These are phyloP conservation scores for Aspergillus oerlinghausenensis DNA, from an alignment of 2,329 filamentous ascomycete genomes.

Conservation along the genomic window DNA sequence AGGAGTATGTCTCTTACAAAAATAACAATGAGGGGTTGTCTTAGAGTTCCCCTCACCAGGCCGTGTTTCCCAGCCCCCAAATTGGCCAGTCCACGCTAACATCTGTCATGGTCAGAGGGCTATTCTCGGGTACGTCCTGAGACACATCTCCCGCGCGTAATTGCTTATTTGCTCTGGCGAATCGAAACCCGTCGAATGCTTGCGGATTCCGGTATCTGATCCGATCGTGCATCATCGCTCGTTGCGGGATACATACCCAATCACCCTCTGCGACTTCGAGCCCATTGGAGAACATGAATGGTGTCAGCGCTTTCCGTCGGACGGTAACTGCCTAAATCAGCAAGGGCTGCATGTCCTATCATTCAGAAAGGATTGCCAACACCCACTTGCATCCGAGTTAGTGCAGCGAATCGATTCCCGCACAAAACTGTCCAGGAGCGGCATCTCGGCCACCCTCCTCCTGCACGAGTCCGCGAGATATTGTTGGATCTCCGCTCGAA, in stretches of 20 bases:
- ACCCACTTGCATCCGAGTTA: neutral
- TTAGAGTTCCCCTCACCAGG: neutral
- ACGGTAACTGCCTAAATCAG: neutral
- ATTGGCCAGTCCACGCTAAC: neutral
- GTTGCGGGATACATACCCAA: slow-evolving; percentile 1
- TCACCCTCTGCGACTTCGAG: neutral
- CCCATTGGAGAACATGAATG: neutral
- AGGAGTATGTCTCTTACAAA: too few relatives aligned
- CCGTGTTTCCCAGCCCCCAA: neutral
- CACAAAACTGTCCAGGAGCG: neutral
- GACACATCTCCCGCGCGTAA: too few relatives aligned
- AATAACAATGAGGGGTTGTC: too few relatives aligned
- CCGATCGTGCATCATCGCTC: slow-evolving; percentile 1
- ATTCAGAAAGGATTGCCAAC: neutral
- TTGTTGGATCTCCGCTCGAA: neutral
- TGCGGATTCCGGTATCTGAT: neutral
- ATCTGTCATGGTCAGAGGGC: neutral
- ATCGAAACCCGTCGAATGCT: neutral
- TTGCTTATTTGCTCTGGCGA: too few relatives aligned
- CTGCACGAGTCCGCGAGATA: neutral
- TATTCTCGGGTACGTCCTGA: too few relatives aligned
- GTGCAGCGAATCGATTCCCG: neutral
- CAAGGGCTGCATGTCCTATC: too few relatives aligned
- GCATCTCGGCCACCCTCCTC: neutral
- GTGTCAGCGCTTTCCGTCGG: neutral